Evolutionary conservation across 2,329 filamentous ascomycete genomes (phyloP).

Genomic region (Xylariales sp.): DNA sequence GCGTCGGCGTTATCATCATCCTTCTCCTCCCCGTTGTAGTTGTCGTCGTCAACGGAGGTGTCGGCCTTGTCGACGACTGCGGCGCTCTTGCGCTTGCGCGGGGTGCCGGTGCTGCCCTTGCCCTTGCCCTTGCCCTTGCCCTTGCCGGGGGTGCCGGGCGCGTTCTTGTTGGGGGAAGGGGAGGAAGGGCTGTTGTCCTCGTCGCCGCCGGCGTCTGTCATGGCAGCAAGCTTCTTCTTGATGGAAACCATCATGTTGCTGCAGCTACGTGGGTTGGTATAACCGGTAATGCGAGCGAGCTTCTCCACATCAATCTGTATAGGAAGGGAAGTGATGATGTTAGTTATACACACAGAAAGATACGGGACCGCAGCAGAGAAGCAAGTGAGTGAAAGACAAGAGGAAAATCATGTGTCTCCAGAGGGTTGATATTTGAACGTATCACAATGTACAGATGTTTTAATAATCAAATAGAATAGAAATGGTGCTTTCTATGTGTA

Average conservation of each 20-base stretch:
- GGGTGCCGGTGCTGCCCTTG: no score
- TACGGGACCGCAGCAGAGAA: no score
- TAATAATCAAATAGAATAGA: no score
- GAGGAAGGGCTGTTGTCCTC: no score
- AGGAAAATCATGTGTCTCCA: no score
- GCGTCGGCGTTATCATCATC: not conserved
- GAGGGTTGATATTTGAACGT: no score
- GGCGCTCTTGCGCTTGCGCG: conserved; percentile 1
- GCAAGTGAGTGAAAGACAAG: no score
- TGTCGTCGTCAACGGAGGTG: not conserved
- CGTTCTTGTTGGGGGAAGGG: not conserved
- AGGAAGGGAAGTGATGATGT: not conserved
- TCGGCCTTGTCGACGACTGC: not conserved
- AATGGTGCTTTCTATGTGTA: no score
- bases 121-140: not conserved
- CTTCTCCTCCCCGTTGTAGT: no score
- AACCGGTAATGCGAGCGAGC: conserved; percentile 1
- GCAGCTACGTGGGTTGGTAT: conserved; percentile 1
- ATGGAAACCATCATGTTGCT: conserved; percentile 1
- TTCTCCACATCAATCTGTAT: conserved; percentile 2
- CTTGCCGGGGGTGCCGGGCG: not conserved
- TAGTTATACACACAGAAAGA: no score
- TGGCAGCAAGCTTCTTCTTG: conserved; percentile 6
- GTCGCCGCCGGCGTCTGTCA: not conserved
- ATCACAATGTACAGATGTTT: no score